Base-by-base conservation (phyloP, 768 basidiomycete species). In the Amanita rubescens region DNA sequence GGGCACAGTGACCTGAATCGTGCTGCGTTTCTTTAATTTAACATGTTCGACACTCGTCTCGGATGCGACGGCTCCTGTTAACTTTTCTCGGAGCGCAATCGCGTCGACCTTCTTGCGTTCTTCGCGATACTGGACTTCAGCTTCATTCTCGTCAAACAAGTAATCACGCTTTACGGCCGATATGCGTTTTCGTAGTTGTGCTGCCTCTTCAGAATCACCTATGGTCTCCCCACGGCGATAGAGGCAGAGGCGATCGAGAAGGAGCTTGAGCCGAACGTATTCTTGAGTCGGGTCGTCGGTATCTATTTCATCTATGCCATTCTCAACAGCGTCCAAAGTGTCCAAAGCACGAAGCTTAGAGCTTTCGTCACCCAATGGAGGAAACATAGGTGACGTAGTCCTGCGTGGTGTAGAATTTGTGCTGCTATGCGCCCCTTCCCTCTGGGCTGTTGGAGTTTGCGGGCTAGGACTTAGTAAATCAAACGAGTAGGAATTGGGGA, bases 61-160 rank as follows among this genome's bases (percentile, higher is more conserved):
- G 5, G 32, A 6, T 9, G 44, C 5, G 6, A 15, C n/a, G 14
- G 22, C 20, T 3, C 52, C 52, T 27, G 33, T 9, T 7, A 78
- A 63, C 51, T 67, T 69, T 25, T 74, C 71, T 57, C 76, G 71
- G 6, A 87, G 73, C 5, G 67, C 62, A 11, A 60, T 56, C 19
- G 69, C 63, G 25, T 83, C 75, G 19, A 67, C 70, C 58, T 78
- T 79, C 39, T 77, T 67, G 25, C 79, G 77, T 62, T 84, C 79
- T 15, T 68, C 66, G 25, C 66, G 71, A 65, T 84, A 89, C 20
- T 74, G 63, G 4, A 67, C 71, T 59, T 85, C 75, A 1, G 87
- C 88, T 56, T 87, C 84, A 51, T 69, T 71, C 59, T 80, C 75
- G 53, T 87, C 75, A 61, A 93, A 92, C 53, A 90, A 78, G 59